Base-by-base conservation (phyloP, 176 grass and related monocot species). In the Aegilops longissima region DNA sequence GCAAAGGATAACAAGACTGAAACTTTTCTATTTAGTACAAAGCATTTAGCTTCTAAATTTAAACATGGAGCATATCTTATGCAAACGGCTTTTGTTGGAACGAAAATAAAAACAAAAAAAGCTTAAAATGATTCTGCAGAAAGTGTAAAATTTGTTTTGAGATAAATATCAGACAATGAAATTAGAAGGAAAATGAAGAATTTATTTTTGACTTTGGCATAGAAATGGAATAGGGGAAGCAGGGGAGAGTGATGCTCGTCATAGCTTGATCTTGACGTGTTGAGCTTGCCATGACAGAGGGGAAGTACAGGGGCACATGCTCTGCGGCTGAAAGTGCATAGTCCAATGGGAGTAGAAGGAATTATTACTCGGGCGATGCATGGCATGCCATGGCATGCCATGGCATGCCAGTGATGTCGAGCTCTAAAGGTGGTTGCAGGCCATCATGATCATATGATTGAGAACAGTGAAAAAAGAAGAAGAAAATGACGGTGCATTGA, bases 71-170 rank as follows among this genome's bases (percentile, higher is more conserved):
- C 36, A 64, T 84, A 74, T 75, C 11, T 84, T 23, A 42, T 77
- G 20, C 42, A 77, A 52, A 85, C 29, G 4, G 44, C 12, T 45
- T 76, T 84, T 11, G 39, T 76, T 84, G 27, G 65, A 76, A 74
- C 42, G 47, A 29, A 49, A 65, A 77, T 66, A 66, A 25, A 25
- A 36, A 52, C 2, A 30, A 8, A 30, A 21, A 36, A 66, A 3
- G 9, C 18, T 21, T 70, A 40, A 63, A 81, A 25, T 82, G 49
- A n/a, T 83, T 76, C 21, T 35, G 72, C 45, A 59, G 31, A 40
- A 20, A 84, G 10, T 45, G 10, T 61, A 68, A 73, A 76, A 34
- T 65, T 17, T 21, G 7, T 74, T 74, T 73, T 5, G 8, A 24
- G 39, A 51, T 34, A 62, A 12, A 29, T 61, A 29, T 71, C 9